Conservation (phyloP, 495 filamentous ascomycete species). For the Jackrogersella minutella region DNA sequence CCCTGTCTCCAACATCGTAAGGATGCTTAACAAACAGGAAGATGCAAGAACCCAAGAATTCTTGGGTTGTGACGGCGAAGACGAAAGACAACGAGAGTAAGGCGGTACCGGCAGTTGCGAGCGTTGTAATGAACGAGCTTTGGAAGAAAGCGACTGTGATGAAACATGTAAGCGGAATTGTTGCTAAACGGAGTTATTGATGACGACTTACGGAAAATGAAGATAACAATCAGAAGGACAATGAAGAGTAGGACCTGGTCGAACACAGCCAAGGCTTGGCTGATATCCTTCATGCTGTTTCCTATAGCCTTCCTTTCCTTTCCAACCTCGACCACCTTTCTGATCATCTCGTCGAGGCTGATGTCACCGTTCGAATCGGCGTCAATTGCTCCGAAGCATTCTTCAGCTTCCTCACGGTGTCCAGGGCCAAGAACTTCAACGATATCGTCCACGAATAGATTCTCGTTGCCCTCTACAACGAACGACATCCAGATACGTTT, state of each 20-base stretch:
- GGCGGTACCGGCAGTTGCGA: slow-evolving; percentile 94
- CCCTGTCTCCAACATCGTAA: slow-evolving; percentile 89
- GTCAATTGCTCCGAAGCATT: slow-evolving; percentile 82
- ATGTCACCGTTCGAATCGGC: slow-evolving; percentile 92
- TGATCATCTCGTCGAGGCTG: slow-evolving; percentile 92
- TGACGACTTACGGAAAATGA: slow-evolving; percentile 76
- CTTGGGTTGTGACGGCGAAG: slow-evolving; percentile 89
- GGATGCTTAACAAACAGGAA: slow-evolving; percentile 98
- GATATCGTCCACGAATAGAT: slow-evolving; percentile 82
- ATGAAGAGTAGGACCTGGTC: slow-evolving; percentile 83
- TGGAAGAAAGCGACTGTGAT: slow-evolving; percentile 80
- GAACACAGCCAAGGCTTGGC: slow-evolving; percentile 89
- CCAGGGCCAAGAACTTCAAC: slow-evolving; percentile 83
- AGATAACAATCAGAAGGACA: slow-evolving; percentile 78
- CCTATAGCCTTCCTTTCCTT: slow-evolving; percentile 85
- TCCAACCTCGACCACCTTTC: slow-evolving; percentile 82
- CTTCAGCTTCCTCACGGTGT: slow-evolving; percentile 76
- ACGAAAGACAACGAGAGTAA: slow-evolving; percentile 94
- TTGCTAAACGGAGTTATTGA: neutral
- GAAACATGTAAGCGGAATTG: slow-evolving; percentile 34
- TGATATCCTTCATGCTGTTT: slow-evolving; percentile 94
- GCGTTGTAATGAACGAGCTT: slow-evolving; percentile 80
- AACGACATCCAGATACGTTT: slow-evolving; percentile 98
- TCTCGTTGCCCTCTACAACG: slow-evolving; percentile 85
- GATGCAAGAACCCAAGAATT: slow-evolving; percentile 94